These are phyloP conservation scores for Kazachstania africana DNA, from an alignment of 805 yeast genomes.

Conservation along the genomic window DNA sequence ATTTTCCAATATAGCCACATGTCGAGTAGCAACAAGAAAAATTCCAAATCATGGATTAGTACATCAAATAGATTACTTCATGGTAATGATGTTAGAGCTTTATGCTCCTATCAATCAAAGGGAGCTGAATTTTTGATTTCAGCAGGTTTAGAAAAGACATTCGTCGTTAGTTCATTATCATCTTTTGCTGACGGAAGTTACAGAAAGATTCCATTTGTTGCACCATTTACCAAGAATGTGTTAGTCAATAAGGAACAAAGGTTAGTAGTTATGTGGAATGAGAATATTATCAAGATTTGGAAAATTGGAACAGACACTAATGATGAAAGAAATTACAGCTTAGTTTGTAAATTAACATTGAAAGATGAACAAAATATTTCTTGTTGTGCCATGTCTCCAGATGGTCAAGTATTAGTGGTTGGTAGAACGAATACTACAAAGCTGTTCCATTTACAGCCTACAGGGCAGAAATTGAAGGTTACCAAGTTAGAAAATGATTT, in stretches of 20 bases:
- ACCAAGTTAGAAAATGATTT: slow-evolving; percentile 36
- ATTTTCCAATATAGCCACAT: slow-evolving; percentile 51
- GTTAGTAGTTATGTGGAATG: slow-evolving; percentile 67
- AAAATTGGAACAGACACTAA: slow-evolving; percentile 29
- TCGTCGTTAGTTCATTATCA: slow-evolving; percentile 50
- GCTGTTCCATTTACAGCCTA: slow-evolving; percentile 48
- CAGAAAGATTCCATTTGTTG: slow-evolving; percentile 50
- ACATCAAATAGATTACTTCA: slow-evolving; percentile 70
- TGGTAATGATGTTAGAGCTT: slow-evolving; percentile 72
- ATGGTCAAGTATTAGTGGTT: slow-evolving; percentile 58
- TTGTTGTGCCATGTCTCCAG: slow-evolving; percentile 50
- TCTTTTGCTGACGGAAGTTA: slow-evolving; percentile 62
- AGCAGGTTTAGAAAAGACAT: slow-evolving; percentile 71
- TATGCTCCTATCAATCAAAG: slow-evolving; percentile 58
- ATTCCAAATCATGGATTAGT: slow-evolving; percentile 53
- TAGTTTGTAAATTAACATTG: slow-evolving; percentile 54
- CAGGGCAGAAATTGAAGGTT: slow-evolving; percentile 31
- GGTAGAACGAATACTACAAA: slow-evolving; percentile 59
- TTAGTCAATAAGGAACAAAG: slow-evolving; percentile 36
- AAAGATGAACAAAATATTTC: slow-evolving; percentile 75
- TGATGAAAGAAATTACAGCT: slow-evolving; percentile 27
- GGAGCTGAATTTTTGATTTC: slow-evolving; percentile 59
- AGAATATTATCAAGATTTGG: slow-evolving; percentile 74
- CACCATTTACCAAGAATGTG: slow-evolving; percentile 45
- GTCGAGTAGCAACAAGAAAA: slow-evolving; percentile 15